Evolutionary conservation across 129 eudicot genomes (phyloP).

Genomic region (Tagetes erecta): DNA sequence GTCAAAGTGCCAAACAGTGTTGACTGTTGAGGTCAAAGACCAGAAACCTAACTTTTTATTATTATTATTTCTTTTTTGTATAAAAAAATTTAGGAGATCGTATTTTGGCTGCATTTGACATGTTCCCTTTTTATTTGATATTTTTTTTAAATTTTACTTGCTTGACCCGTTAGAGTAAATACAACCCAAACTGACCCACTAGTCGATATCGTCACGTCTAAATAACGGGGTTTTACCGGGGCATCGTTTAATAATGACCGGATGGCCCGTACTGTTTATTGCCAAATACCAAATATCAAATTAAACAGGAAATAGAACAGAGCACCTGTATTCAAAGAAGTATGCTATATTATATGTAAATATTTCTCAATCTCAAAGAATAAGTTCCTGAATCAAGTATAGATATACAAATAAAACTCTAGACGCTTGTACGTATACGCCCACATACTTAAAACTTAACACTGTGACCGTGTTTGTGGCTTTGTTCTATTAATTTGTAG

Average conservation of each 20-base stretch:
- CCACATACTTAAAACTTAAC: conserved; percentile 16
- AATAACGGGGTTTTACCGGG: not conserved
- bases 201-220: not conserved
- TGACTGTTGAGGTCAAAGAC: not conserved
- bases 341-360: not conserved
- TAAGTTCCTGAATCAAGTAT: conserved; percentile 25
- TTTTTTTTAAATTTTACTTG: not conserved
- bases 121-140: not conserved
- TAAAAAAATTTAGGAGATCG: not conserved
- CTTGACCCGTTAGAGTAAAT: not conserved
- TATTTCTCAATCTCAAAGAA: conserved; percentile 30
- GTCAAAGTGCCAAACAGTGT: not conserved
- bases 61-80: not conserved
- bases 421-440: not conserved
- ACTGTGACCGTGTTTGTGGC: no score
- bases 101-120: not conserved
- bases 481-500: no score
- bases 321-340: conserved; percentile 12
- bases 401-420: conserved; percentile 23
- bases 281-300: not conserved
- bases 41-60: not conserved
- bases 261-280: not conserved
- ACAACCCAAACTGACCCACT: not conserved
- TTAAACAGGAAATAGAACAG: conserved; percentile 20
- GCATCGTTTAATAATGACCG: not conserved